Evolutionary conservation across 83 land plant species (phyloP), one percentile per base, ranked within the genome.

Genomic region (Picea mariana): DNA sequence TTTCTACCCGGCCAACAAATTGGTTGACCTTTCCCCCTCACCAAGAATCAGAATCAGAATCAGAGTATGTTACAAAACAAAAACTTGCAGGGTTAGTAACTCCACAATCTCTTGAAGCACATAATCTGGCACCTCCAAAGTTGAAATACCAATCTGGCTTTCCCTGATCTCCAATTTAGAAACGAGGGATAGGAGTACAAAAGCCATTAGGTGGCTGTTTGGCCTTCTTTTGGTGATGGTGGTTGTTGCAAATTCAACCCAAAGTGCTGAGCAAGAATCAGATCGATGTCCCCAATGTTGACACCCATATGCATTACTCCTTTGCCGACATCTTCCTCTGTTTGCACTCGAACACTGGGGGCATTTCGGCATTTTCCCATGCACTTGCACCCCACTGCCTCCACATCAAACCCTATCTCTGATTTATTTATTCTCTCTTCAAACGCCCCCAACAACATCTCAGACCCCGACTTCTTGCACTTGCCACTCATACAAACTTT

Each of bases 401-500:
- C 78, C 16, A 75, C 87, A n/a, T 81, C 85, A 23, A 13, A 60
- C 0, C 86, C 92, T n/a, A 16, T 18, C 16, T 24, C 75, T 18
- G 6, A 34, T 20, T 17, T 20, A 3, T 6, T 16, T 3, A 88
- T 65, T 21, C 34, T 76, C 64, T 71, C 82, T 75, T 85, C 79
- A 34, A 92, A 90, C 27, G 91, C 89, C 20, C 71, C 86, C 77
- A 89, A 21, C 79, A 92, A 42, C 24, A 81, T 79, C 3, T 67
- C 47, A 0, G 87, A 82, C 23, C 94, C 94, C 6, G 82, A 79
- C 77, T 84, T 89, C 90, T 88, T 92, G 87, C 94, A 92, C 81
- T 92, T 92, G 0, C 88, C 86, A 3, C 94, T 92, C 94, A 92
- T 90, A 71, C 94, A 92, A 0, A 92, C 88, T 24, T 92, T 88